Base-by-base conservation (phyloP, 2,329 filamentous ascomycete species). In the Aureobasidium sp. region DNA sequence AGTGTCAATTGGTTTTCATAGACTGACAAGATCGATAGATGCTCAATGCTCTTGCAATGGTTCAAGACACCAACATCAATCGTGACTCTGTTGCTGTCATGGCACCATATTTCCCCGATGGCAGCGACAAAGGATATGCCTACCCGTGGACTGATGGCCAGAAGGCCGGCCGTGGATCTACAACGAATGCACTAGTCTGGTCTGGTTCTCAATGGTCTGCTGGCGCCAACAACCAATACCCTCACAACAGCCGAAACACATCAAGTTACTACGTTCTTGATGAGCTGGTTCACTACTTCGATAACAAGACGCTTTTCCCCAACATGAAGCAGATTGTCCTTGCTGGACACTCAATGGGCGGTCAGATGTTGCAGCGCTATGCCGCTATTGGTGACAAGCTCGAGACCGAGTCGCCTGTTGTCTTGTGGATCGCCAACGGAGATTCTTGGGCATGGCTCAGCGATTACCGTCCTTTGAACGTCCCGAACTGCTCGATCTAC, bases 321-420 rank as follows among this genome's bases (percentile, higher is more conserved):
- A 71, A 73, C 57, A 65, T 74, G 65, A 69, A 72, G 29, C 72
- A 74, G 59, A 73, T 74, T 25, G 72, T 74, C 39, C 65, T 75
- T 36, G 71, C 70, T 57, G 72, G 73, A 41, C 72, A 74, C 63
- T 73, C 70, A 3, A 65, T 73, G 13, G 72, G 72, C 10, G 72
- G 63, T 10, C 72, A 74, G 59, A 71, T 70, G 27, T 66, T 71
- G 9, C 69, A 73, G 34, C 69, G 72, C 13, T 74, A 73, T 61
- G 72, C 69, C n/a, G 69, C 70, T 5, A 62, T 74, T 41, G 71
- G 71, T 39, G 64, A 66, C 25, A 61, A 65, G 21, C 55, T 65
- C 7, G 47, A 52, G 8, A 65, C 69, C 8, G 64, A 65, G 44
- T 69, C 69, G 2, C 69, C 69, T 4, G 66, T 73, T 47, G 67